A percentile compares a stretch with the other conserved stretches of the same genome.
These are phyloP conservation scores for Fusarium oxysporum DNA, from an alignment of 2,329 filamentous ascomycete genomes.

Conservation along the genomic window DNA sequence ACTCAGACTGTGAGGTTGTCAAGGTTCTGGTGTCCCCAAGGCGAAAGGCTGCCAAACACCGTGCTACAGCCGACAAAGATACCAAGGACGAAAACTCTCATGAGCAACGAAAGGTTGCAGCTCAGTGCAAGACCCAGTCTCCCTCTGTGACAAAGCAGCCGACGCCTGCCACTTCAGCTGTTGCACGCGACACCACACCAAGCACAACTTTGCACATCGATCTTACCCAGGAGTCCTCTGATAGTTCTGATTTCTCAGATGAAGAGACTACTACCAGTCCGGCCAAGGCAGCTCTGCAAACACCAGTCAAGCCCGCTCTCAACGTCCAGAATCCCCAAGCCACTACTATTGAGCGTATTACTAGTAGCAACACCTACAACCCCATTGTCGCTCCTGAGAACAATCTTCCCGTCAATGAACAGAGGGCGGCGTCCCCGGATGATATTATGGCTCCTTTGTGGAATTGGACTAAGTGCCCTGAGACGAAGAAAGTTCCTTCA, in stretches of 20 bases:
- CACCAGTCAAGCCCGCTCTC: not conserved
- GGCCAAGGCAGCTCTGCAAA: not conserved
- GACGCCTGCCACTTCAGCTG: not conserved
- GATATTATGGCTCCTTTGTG: not conserved
- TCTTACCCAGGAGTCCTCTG: slow-evolving; percentile 17
- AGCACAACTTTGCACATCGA: slow-evolving; percentile 6
- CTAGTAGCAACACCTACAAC: not conserved
- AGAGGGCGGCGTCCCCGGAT: not conserved
- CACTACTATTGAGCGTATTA: no score
- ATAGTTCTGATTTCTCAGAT: slow-evolving; percentile 28
- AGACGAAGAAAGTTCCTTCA: not conserved
- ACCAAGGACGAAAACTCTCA: slow-evolving; percentile 2
- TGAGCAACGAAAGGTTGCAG: not conserved
- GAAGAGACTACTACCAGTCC: not conserved
- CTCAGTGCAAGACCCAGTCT: not conserved
- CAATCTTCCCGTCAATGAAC: not conserved
- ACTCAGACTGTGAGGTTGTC: slow-evolving; percentile 20
- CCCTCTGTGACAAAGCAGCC: not conserved
- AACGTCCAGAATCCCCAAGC: not conserved
- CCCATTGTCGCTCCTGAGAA: not conserved
- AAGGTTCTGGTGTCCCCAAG: slow-evolving; percentile 7
- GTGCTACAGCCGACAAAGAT: not conserved
- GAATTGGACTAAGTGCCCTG: not conserved
- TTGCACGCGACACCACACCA: not conserved
- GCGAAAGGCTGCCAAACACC: not conserved